Base-by-base conservation (phyloP, 176 grass and related monocot species). In the Hyparrhenia diplandra region DNA sequence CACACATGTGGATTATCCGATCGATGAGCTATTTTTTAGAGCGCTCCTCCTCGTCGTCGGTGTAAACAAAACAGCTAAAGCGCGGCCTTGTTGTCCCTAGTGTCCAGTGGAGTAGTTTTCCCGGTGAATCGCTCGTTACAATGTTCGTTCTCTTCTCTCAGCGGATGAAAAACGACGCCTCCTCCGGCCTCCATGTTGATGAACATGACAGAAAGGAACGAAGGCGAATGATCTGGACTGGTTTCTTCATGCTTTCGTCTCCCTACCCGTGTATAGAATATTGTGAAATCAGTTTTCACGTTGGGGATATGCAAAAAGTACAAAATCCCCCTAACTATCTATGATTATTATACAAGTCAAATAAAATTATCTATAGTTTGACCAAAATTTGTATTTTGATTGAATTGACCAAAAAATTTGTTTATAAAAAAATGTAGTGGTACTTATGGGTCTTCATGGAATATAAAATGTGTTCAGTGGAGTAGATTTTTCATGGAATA, bases 161-260 rank as follows among this genome's bases (percentile, higher is more conserved):
- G 60, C 61, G 52, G 78, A 63, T 62, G 72, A n/a, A 61, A 76
- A 87, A 76, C 63, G 30, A 87, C 81, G 49, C 4, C 6, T 86
- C 47, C 3, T 1, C n/a, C n/a, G n/a, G n/a, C 41, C 10, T 43
- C 42, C 47, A 10, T 27, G 4, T 13, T 4, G 34, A 8, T 32
- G 69, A 14, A 67, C 25, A 5, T 49, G 52, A 68, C 85, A 49
- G 17, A 49, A 49, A 46, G 42, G 42, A n/a, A n/a, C n/a, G n/a
- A n/a, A n/a, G 45, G 5, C 5, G 43, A 43, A 46, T 46, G 43
- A 46, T 46, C 13, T 49, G 14, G 45, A 1, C 45, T 49, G 45
- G 45, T 16, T 2, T 49, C 14, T 49, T 49, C 45, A 6, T 49
- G 14, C 17, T 49, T 17, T 3, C 45, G 45, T 49, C 45, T 16